Evolutionary conservation across 768 basidiomycete genomes (phyloP), one percentile per base, ranked within the genome.

Genomic region (Rhodotorula diobovata): DNA sequence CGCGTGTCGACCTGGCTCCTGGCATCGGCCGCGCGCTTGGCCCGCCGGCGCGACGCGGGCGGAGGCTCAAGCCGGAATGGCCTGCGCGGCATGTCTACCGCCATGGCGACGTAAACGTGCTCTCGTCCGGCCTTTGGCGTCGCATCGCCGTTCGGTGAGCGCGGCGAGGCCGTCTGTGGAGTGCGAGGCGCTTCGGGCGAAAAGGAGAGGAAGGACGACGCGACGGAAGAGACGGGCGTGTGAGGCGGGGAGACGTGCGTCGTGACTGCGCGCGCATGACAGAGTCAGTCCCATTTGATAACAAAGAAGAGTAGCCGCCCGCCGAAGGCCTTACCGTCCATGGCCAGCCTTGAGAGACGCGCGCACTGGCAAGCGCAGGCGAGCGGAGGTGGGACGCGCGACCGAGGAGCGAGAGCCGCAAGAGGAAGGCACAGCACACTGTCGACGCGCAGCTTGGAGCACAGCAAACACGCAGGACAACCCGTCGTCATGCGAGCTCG

Each of bases 171-270:
- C 12, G 10, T 1, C 48, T 20, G 15, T 5, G 50, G 59, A 0
- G 50, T 53, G 20, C 5, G 4, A 2, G 66, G 50, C 15, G 57
- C 39, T 1, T 67, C 66, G n/a, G 66, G 66, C 28, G 66, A 67
- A 34, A 67, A 61, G 51, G 66, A 67, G 15, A 67, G 59, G 66
- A 67, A 67, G 37, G 66, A 67, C 9, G 46, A 48, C 2, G 57
- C 57, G 20, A 57, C 37, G 39, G 66, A 67, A 6, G 66, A 61
- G 30, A 54, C 39, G 37, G 65, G 65, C 20, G 65, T 66, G 28
- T 7, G 35, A 23, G 65, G 65, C 21, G 65, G 56, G 2, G 58
- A 34, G 12, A 46, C 37, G 35, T 32, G 35, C 25, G 21, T 1
- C 57, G 48, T 66, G 48, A 9, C 65, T 58, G 65, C n/a, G 30